These are phyloP conservation scores for Polygonum maritimum DNA, from an alignment of 148 eudicot genomes.

Conservation along the genomic window DNA sequence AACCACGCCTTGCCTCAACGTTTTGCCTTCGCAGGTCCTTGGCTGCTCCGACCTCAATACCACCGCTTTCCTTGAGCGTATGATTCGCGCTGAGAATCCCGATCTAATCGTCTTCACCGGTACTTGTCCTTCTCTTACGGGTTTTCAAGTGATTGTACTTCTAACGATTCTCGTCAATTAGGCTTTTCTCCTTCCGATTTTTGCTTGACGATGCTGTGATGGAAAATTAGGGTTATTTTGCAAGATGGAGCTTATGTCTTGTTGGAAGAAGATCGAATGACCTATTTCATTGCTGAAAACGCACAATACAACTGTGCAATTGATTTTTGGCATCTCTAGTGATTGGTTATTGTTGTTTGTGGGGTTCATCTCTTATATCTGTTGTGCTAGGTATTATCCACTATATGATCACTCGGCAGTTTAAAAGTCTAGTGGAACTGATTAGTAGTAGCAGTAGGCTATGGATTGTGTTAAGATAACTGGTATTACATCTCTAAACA, in stretches of 20 bases:
- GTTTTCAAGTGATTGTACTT: not conserved
- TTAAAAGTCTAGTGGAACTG: not conserved
- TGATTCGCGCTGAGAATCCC: conserved; percentile 74
- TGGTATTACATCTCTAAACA: not conserved
- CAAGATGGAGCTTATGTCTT: not conserved
- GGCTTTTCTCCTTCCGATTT: not conserved
- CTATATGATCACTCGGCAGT: not conserved
- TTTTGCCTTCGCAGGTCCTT: conserved; percentile 43
- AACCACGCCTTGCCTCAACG: conserved; percentile 47
- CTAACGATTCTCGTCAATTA: not conserved
- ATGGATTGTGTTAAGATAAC: too few species aligned
- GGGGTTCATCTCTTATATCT: too few species aligned
- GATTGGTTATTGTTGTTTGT: not conserved
- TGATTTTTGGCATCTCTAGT: not conserved
- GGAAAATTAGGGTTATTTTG: too few species aligned
- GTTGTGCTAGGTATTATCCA: too few species aligned
- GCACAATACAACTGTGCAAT: not conserved
- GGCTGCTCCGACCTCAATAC: conserved; percentile 85
- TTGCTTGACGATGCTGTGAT: too few species aligned
- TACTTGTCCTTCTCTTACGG: conserved; percentile 12
- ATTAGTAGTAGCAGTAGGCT: not conserved
- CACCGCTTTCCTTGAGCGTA: conserved; percentile 54
- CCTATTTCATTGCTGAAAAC: not conserved
- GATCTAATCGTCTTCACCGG: conserved; percentile 85
- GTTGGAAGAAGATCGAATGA: not conserved